Base-by-base conservation (phyloP, 495 filamentous ascomycete species). In the Cairneyella variabilis region DNA sequence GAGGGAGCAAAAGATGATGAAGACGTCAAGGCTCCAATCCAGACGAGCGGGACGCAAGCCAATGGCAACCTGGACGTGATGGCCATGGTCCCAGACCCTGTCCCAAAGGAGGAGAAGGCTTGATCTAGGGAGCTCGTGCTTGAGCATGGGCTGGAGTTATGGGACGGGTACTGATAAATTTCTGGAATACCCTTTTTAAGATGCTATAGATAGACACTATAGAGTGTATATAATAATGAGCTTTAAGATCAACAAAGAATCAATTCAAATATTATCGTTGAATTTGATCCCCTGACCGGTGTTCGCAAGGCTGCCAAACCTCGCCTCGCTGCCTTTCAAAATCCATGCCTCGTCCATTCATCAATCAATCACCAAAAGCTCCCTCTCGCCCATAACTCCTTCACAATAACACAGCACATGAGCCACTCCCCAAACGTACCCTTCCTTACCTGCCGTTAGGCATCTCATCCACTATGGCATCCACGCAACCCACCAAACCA, bases 401-500 rank as follows among this genome's bases (percentile, higher is more conserved):
- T 14, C 28, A 32, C 6, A 32, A 32, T 14, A 32, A 14, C 28
- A 32, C 28, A 32, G 14, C 14, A 32, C 28, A 32, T 32, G 28
- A 6, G 28, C 28, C 28, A 32, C 6, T 14, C 28, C 14, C 28
- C 14, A 32, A 14, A 32, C 28, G 14, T n/a, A n/a, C n/a, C n/a
- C 28, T 14, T 32, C 28, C 28, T 7, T 32, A 7, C 14, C 14
- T 32, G 28, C 6, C 14, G 28, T 14, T 14, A 32, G 6, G 14
- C 28, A 32, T 32, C 28, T 32, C 20, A 18, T 20, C 40, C 34
- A 42, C n/a, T 50, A 72, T 74, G 70, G 65, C 71, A 30, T 69
- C 60, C 53, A 61, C 66, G 20, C 67, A 69, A 49, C 62, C 64
- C 51, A 60, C 32, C 59, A 74, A 70, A 66, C 63, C 50, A 48